Conservation (phyloP, 2,329 filamentous ascomycete species). For the Phialemonium atrogriseum region DNA sequence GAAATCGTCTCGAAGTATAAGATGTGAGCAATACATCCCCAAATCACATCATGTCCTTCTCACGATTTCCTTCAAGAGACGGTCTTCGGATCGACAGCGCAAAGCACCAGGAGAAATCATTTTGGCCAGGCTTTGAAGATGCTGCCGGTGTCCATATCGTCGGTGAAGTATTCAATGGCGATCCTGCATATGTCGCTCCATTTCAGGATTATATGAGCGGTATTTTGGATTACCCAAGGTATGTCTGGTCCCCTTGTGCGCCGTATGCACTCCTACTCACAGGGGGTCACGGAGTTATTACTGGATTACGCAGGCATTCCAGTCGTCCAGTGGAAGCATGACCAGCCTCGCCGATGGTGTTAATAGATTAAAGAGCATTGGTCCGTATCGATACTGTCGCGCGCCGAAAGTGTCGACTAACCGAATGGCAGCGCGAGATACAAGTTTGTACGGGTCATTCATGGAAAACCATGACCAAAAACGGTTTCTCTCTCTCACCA, state of each 20-base stretch:
- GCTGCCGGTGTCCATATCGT: conserved; percentile 40
- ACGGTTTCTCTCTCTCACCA: conserved; percentile 34
- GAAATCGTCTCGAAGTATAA: conserved; percentile 12
- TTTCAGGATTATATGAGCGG: conserved; percentile 40
- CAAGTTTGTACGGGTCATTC: conserved; percentile 31
- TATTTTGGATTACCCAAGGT: conserved; percentile 42
- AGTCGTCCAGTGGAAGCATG: conserved; percentile 21
- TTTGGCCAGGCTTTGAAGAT: conserved; percentile 34
- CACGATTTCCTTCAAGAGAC: conserved; percentile 27
- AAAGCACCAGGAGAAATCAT: conserved; percentile 38
- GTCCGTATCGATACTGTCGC: no score
- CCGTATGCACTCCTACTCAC: neutral
- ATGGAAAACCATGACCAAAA: conserved; percentile 41
- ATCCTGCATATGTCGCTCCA: conserved; percentile 31
- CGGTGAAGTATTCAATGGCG: conserved; percentile 41
- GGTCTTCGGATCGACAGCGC: conserved; percentile 41
- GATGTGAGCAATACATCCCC: conserved; percentile 7
- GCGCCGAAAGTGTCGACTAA: no score
- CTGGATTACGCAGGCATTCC: conserved; percentile 18
- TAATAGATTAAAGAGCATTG: conserved; percentile 12
- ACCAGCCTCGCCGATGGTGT: conserved; percentile 23
- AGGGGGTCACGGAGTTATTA: conserved; percentile 13
- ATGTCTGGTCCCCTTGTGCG: neutral
- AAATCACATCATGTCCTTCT: conserved; percentile 1
- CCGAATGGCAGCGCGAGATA: conserved; percentile 17